Evolutionary conservation across 768 basidiomycete species (phyloP), one percentile per base, ranked within the genome.

Genomic region (Xerocomellus dryophilus): DNA sequence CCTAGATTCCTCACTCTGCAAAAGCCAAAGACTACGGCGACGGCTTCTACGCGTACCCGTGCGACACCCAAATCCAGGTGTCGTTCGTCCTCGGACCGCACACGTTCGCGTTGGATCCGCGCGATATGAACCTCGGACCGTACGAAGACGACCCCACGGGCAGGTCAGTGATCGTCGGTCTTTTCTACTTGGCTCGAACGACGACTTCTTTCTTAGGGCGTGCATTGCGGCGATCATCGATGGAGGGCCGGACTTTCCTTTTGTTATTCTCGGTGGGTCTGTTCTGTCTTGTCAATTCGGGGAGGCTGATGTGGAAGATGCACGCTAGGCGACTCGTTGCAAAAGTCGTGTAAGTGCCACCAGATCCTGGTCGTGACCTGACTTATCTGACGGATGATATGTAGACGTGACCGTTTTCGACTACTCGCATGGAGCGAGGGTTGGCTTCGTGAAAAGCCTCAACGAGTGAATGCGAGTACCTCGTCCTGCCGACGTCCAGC

Each of bases 321-420:
- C 35, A 32, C 14, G 14, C 36, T 12, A 79, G 79, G 82, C 1
- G 84, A 79, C 64, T 79, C 77, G 59, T 86, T 88, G 61, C 63
- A 86, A 43, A 88, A 87, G 71, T 84, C 81, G 10, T 88, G 86
- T 83, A 55, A 64, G 81, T 39, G 7, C 25, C 39, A 20, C 25
- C 4, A 12, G 20, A 35, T 36, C 3, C 8, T 7, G 35, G 20
- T 39, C 18, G 4, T 41, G 1, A 17, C 31, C 27, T n/a, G 7
- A 12, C 20, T 2, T 38, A 12, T 44, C 55, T 61, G 52, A 58
- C 6, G 40, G 25, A 20, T 9, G 43, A 38, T 14, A 21, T 25
- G 27, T 51, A 86, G 83, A 83, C 79, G 82, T 86, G 62, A 73
- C 80, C 6, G 72, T 78, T 23, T 87, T 78, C 61, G 85, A 86